Evolutionary conservation across 2,329 filamentous ascomycete species (phyloP).

Genomic region (Colletotrichum liriopes): DNA sequence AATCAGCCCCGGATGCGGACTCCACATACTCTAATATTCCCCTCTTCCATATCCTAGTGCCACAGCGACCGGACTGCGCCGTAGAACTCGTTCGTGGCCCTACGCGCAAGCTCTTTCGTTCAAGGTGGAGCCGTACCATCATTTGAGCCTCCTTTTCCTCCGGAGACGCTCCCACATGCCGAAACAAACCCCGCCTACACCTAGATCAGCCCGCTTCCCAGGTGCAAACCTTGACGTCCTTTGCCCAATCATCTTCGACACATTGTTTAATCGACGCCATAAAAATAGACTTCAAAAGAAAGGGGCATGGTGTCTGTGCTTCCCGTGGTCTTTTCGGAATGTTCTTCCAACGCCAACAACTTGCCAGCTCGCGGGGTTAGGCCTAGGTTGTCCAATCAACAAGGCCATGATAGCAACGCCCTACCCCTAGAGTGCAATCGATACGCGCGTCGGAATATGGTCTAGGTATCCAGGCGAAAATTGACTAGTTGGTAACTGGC

Average conservation of each 20-base stretch:
- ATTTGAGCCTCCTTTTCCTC: constrained; percentile 34
- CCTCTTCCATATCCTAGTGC: constrained; percentile 6
- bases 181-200: constrained; percentile 3
- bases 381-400: not conserved
- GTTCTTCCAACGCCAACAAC: not conserved
- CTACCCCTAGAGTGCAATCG: not conserved
- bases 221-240: not conserved
- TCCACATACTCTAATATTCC: constrained; percentile 28
- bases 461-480: too few relatives aligned
- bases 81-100: constrained; percentile 3
- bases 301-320: not conserved
- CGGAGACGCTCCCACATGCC: constrained; percentile 35
- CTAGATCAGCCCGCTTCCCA: not conserved
- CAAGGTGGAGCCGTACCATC: constrained; percentile 8
- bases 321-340: constrained; percentile 4
- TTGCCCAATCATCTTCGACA: not conserved
- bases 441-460: not conserved
- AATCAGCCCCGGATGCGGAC: constrained; percentile 17
- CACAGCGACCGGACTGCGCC: not conserved
- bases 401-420: not conserved
- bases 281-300: constrained; percentile 21
- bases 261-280: constrained; percentile 14
- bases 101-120: constrained; percentile 33
- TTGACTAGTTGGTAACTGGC: too few relatives aligned
- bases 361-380: not conserved